phyloP scores from a whole-genome alignment of 768 basidiomycete species.

The Leucosporidium scottii region DNA sequence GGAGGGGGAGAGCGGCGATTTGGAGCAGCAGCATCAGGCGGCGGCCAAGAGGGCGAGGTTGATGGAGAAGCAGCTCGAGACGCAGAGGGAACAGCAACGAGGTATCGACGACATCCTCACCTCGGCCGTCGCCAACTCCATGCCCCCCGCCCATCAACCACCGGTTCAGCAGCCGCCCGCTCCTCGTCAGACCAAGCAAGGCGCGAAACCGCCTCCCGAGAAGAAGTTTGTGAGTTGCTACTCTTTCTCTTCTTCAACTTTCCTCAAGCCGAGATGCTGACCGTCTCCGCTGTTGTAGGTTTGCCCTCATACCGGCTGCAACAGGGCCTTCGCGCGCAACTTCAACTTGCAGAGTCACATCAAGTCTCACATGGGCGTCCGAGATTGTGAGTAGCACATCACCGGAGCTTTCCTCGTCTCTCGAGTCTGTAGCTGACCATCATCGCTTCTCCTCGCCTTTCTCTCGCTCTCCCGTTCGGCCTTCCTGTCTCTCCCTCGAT shows the following conservation, averaged over 20 bases:
- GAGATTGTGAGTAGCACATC: conserved; percentile 18
- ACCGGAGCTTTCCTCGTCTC: background rate
- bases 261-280: background rate
- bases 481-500: conserved; percentile 12
- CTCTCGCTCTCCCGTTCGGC: background rate
- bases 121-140: too few species aligned
- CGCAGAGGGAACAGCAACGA: too few species aligned
- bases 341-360: conserved; percentile 36
- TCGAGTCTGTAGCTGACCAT: background rate
- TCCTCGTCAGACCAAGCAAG: too few species aligned
- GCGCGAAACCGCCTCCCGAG: background rate
- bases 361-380: conserved; percentile 32
- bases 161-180: too few species aligned
- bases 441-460: too few species aligned
- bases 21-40: too few species aligned
- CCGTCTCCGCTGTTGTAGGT: background rate
- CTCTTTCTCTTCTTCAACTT: background rate
- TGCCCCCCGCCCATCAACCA: too few species aligned
- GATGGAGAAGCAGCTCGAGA: too few species aligned
- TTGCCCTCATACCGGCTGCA: conserved; percentile 33
- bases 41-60: too few species aligned
- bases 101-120: too few species aligned
- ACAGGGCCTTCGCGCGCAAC: conserved; percentile 34
- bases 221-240: conserved; percentile 1
- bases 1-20: too few species aligned